These are phyloP conservation scores for Penicillium longicatenatum DNA, from an alignment of 495 filamentous ascomycete species.

Conservation along the genomic window DNA sequence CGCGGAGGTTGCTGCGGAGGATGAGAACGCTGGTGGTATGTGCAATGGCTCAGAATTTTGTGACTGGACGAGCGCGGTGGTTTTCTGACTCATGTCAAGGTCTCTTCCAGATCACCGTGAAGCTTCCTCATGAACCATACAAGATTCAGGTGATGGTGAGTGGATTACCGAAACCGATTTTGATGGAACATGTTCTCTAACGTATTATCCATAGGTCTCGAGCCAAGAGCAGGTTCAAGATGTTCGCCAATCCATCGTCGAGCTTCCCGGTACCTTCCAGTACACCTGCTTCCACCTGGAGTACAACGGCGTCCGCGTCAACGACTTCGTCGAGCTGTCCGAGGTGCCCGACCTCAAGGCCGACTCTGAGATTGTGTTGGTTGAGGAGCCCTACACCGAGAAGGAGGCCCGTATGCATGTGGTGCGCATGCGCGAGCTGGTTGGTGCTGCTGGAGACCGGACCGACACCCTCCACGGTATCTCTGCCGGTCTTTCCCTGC, in stretches of 20 bases:
- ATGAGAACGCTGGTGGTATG: constrained; percentile 45
- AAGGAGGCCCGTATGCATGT: constrained; percentile 97
- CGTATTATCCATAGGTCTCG: constrained; percentile 63
- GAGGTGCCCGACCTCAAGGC: constrained; percentile 79
- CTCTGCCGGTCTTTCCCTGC: constrained; percentile 81
- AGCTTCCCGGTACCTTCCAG: constrained; percentile 89
- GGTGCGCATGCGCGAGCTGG: constrained; percentile 84
- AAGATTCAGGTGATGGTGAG: constrained; percentile 81
- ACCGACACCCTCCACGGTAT: constrained; percentile 88
- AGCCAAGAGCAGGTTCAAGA: constrained; percentile 96
- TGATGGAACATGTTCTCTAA: constrained; percentile 11
- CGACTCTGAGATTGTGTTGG: constrained; percentile 73
- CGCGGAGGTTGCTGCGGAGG: constrained; percentile 38
- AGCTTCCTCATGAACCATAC: constrained; percentile 77
- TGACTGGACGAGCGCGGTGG: neutral
- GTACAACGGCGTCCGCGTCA: constrained; percentile 79
- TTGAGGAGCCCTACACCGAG: constrained; percentile 97
- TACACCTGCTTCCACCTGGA: constrained; percentile 99
- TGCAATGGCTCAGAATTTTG: constrained; percentile 9
- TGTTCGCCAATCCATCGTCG: constrained; percentile 93
- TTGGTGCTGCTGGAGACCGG: constrained; percentile 87
- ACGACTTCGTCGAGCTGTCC: constrained; percentile 92
- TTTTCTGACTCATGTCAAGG: constrained; percentile 35
- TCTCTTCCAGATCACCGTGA: constrained; percentile 80
- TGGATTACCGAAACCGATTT: constrained; percentile 1